Evolutionary conservation across 805 yeast species (phyloP), one percentile per base, ranked within the genome.

Genomic region (Candida ovalis): DNA sequence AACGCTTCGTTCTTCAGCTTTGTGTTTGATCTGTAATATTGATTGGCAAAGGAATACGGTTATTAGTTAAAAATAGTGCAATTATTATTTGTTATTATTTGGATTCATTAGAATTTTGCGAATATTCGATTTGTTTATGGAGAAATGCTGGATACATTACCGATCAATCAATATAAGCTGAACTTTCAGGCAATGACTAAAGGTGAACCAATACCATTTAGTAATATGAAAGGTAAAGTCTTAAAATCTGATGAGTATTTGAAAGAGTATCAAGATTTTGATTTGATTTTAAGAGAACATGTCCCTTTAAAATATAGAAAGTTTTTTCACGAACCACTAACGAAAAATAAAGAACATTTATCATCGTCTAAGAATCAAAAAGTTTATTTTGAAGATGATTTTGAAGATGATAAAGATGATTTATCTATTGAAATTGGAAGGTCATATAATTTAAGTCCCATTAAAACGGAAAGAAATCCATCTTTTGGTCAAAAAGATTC

Each of bases 391-490:
- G 43, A 38, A 24, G 47, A 46, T 36, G 44, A 50, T 38, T 55
- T 21, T n/a, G 15, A 46, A 5, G 35, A 30, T 17, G 6, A 5
- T 30, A 10, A 25, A 7, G 28, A 25, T 40, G 55, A 50, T 39
- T 59, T 15, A 30, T 35, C 62, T 4, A 57, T 63, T 40, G 69
- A 65, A 44, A 13, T 60, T 21, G 67, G 66, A 3, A 54, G 69
- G 35, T 54, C 58, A 13, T 54, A 61, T 23, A 63, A 59, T 40
- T 45, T 65, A 23, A 63, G 67, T 46, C 67, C 67, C 2, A 35
- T 59, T 18, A 61, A 61, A 37, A 50, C 43, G 17, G 44, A 48
- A 19, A 44, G 48, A n/a, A 32, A 48, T 8, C n/a, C 42, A 3
- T 36, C 50, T 1, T 47, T 51, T 19, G 58, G 53, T 9, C 44